These are phyloP conservation scores for Ceratocystis albifundus DNA, from an alignment of 2,329 filamentous ascomycete species.

Conservation along the genomic window DNA sequence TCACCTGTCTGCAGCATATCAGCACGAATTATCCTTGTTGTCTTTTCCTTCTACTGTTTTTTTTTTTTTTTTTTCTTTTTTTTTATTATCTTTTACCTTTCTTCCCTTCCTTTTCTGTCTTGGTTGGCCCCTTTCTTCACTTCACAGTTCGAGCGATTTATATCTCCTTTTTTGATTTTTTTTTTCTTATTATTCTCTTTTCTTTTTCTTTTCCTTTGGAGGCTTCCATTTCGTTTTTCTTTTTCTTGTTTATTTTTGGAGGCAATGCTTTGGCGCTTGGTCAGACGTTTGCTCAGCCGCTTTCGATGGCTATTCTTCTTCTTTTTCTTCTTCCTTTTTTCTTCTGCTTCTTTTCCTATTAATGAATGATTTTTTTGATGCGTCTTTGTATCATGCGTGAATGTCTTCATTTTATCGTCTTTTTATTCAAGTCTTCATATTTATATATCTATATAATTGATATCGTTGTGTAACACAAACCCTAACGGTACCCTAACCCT, in stretches of 20 bases:
- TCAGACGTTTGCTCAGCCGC: not conserved
- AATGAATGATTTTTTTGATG: constrained; percentile 11
- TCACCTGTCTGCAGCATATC: not conserved
- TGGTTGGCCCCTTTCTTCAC: constrained; percentile 4
- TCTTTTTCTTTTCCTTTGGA: not conserved
- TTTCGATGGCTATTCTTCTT: constrained; percentile 4
- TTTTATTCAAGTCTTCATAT: not conserved
- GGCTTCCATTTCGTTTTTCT: constrained; percentile 2
- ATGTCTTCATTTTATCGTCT: not conserved
- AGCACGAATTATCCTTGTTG: not conserved
- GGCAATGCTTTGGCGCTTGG: constrained; percentile 9
- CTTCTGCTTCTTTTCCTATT: not conserved
- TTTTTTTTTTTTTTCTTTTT: constrained; percentile 12
- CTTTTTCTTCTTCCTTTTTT: too few relatives aligned
- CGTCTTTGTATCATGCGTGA: not conserved
- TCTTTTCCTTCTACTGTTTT: not conserved
- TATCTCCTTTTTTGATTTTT: constrained; percentile 9
- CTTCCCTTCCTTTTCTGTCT: constrained; percentile 6
- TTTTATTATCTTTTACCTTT: constrained; percentile 7
- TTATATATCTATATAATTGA: not conserved
- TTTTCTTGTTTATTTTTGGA: constrained; percentile 6
- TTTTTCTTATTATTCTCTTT: not conserved
- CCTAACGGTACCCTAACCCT: not conserved
- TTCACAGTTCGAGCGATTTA: constrained; percentile 8
- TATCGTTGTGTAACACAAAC: not conserved